Conservation (phyloP, 1,139 yeast genomes). For the Scheffersomyces lignicola region DNA sequence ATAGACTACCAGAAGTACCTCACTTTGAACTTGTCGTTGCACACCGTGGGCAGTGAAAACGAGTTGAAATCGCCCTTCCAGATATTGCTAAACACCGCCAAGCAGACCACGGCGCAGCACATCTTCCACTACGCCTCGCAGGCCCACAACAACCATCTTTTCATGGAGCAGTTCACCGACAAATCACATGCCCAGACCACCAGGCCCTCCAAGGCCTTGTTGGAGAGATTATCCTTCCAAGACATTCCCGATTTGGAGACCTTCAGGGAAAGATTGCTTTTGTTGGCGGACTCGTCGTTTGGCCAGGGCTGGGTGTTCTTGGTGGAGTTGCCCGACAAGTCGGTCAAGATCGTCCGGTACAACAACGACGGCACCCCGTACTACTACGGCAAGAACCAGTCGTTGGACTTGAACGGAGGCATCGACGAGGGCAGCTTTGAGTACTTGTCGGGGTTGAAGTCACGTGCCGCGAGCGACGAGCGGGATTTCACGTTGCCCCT, state of each 20-base stretch:
- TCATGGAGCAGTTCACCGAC: conserved; percentile 64
- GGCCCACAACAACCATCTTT: conserved; percentile 89
- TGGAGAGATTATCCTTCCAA: conserved; percentile 41
- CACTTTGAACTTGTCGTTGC: conserved; percentile 66
- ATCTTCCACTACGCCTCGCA: conserved; percentile 88
- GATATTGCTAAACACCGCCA: conserved; percentile 70
- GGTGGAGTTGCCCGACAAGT: conserved; percentile 71
- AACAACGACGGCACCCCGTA: conserved; percentile 93
- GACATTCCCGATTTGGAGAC: conserved; percentile 48
- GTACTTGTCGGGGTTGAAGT: conserved; percentile 46
- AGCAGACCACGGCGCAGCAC: conserved; percentile 65
- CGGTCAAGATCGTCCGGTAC: conserved; percentile 60
- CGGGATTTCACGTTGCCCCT: conserved; percentile 77
- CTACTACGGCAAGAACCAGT: conserved; percentile 71
- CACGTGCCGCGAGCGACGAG: conserved; percentile 42
- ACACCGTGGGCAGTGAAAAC: conserved; percentile 76
- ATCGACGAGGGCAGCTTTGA: conserved; percentile 55
- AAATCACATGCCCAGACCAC: conserved; percentile 33
- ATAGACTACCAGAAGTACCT: conserved; percentile 71
- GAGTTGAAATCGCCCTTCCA: conserved; percentile 81
- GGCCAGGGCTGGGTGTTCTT: conserved; percentile 93
- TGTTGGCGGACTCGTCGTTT: conserved; percentile 50
- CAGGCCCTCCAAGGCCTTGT: conserved; percentile 49
- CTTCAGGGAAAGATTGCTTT: conserved; percentile 53
- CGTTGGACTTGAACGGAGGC: conserved; percentile 73